These are phyloP conservation scores for Pythium sp. DNA, from an alignment of 352 stramenopile species.

Conservation along the genomic window DNA sequence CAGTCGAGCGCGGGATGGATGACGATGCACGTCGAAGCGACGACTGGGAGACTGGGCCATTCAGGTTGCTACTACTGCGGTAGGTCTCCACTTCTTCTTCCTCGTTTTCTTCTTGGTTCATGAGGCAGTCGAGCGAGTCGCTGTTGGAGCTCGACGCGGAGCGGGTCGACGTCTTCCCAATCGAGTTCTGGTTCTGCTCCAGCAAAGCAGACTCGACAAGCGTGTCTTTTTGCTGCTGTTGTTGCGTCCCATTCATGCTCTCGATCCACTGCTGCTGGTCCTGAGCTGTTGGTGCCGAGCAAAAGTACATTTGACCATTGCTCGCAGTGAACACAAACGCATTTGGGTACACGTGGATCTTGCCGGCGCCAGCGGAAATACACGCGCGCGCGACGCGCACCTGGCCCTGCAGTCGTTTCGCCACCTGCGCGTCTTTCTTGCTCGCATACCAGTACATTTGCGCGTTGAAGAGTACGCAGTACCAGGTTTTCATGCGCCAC, in stretches of 20 bases:
- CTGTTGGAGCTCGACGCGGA: conserved; percentile 1
- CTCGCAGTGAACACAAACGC: conserved; percentile 30
- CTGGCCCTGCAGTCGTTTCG: conserved; percentile 18
- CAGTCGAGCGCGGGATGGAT: not conserved
- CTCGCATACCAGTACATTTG: conserved; percentile 30
- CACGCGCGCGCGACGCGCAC: conserved; percentile 17
- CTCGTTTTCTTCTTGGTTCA: not conserved
- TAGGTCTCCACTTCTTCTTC: not conserved
- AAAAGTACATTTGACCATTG: conserved; percentile 29
- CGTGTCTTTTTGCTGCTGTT: not conserved
- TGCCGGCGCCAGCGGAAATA: conserved; percentile 19
- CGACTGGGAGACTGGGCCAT: not conserved
- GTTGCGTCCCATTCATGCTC: conserved; percentile 14
- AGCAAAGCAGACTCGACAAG: not conserved
- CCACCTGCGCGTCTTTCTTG: conserved; percentile 29
- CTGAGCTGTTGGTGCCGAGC: conserved; percentile 22
- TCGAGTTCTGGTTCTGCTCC: conserved; percentile 4
- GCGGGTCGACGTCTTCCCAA: not conserved
- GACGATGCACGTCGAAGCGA: conserved; percentile 9
- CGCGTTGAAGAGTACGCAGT: conserved; percentile 28
- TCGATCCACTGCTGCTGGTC: conserved; percentile 30
- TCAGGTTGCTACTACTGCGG: not conserved
- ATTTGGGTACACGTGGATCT: conserved; percentile 28
- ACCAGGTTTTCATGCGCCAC: conserved; percentile 48
- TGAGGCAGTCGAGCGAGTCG: conserved; percentile 7